Conservation (phyloP, 2,329 filamentous ascomycete species). For the Fusarium brachygibbosum region DNA sequence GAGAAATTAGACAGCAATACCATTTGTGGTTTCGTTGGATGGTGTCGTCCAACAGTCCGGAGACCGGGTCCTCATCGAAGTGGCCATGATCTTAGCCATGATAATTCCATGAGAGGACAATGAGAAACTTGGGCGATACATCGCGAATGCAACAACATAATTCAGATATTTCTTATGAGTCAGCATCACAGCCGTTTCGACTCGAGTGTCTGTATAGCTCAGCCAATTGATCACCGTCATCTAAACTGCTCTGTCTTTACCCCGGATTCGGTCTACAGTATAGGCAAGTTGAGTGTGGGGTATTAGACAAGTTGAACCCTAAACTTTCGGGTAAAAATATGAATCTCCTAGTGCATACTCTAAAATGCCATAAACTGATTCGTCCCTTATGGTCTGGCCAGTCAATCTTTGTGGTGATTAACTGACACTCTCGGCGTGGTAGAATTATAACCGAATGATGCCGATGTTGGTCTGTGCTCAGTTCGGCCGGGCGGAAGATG, state of each 20-base stretch:
- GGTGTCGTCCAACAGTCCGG: no score
- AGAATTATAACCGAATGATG: constrained; percentile 45
- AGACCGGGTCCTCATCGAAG: no score
- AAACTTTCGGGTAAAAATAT: neutral
- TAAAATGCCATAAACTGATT: neutral
- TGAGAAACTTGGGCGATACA: no score
- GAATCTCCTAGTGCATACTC: neutral
- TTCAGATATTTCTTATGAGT: no score
- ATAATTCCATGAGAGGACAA: no score
- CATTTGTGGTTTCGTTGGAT: no score
- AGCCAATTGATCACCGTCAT: neutral
- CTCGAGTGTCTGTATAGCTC: no score
- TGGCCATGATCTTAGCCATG: no score
- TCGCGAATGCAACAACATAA: no score
- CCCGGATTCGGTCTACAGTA: neutral
- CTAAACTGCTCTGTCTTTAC: neutral
- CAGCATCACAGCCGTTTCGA: no score
- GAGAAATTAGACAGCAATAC: no score
- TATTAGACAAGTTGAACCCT: neutral
- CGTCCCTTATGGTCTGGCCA: neutral
- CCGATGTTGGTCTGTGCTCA: constrained; percentile 49
- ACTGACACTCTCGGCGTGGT: neutral
- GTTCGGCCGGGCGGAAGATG: constrained; percentile 48
- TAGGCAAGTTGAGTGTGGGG: no score
- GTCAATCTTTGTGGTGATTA: neutral